These are phyloP conservation scores for Paxillus rubicundulus DNA, from an alignment of 768 basidiomycete species.

Conservation along the genomic window DNA sequence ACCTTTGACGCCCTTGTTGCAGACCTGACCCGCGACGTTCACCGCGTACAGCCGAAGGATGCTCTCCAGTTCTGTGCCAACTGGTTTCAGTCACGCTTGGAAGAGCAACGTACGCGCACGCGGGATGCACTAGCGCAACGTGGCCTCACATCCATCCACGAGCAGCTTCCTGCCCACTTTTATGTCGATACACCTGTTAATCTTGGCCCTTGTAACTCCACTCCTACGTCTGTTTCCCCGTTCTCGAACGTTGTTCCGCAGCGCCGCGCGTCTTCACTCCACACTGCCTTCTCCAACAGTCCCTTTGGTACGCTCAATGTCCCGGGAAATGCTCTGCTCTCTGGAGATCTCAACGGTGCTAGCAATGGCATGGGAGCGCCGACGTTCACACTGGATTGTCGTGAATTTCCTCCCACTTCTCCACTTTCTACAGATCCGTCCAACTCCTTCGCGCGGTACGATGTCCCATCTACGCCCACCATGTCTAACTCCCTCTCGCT, in stretches of 20 bases:
- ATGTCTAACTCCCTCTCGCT: constrained; percentile 39
- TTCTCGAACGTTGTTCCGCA: constrained; percentile 49
- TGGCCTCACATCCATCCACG: constrained; percentile 45
- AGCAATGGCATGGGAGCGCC: constrained; percentile 41
- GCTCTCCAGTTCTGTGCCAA: constrained; percentile 89
- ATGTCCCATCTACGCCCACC: constrained; percentile 42
- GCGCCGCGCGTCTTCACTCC: constrained; percentile 54
- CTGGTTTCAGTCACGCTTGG: constrained; percentile 89
- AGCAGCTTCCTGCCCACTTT: constrained; percentile 55
- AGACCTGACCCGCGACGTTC: constrained; percentile 83
- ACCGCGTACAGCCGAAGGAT: constrained; percentile 86
- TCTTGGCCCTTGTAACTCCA: constrained; percentile 29
- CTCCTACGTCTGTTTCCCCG: constrained; percentile 50
- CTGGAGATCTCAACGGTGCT: constrained; percentile 40
- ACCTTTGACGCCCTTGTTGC: constrained; percentile 80
- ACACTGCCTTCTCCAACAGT: constrained; percentile 52
- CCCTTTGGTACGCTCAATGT: constrained; percentile 81
- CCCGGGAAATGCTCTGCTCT: constrained; percentile 74
- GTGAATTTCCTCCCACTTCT: constrained; percentile 60
- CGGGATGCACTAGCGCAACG: constrained; percentile 58
- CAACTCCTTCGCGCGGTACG: constrained; percentile 52
- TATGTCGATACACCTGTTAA: constrained; percentile 51
- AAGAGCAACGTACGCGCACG: constrained; percentile 76
- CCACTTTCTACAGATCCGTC: constrained; percentile 47
- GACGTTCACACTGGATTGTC: constrained; percentile 57